phyloP scores from a whole-genome alignment of 129 eudicot genomes.

The Oenanthe sinensis region DNA sequence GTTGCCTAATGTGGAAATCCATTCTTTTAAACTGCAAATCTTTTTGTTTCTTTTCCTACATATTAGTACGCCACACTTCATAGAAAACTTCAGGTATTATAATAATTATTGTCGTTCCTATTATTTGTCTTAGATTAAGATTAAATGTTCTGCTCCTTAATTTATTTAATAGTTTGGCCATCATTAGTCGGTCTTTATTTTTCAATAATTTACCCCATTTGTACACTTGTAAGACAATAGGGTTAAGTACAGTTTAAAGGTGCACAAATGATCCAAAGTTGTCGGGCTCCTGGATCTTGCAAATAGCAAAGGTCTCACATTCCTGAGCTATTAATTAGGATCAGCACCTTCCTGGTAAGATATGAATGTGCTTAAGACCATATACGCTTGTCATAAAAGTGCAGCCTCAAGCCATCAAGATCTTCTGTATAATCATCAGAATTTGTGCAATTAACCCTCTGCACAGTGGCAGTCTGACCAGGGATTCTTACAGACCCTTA shows the following conservation, averaged over 20 bases:
- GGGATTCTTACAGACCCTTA: neutral
- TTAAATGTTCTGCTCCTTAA: neutral
- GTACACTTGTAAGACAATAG: neutral
- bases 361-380: neutral
- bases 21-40: no score
- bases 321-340: neutral
- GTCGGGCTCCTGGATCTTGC: neutral
- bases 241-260: neutral
- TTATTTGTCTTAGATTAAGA: no score
- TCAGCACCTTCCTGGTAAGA: neutral
- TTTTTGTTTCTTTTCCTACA: no score
- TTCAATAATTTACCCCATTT: neutral
- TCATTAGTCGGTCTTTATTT: neutral
- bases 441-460: neutral
- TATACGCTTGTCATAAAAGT: neutral
- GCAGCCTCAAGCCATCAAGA: neutral
- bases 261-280: neutral
- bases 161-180: neutral
- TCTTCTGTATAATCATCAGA: neutral
- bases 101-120: neutral
- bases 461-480: neutral
- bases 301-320: neutral
- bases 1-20: neutral
- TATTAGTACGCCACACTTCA: neutral
- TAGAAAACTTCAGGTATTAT: neutral